These are phyloP conservation scores for Meredithiella fracta DNA, from an alignment of 2,329 filamentous ascomycete genomes.

Conservation along the genomic window DNA sequence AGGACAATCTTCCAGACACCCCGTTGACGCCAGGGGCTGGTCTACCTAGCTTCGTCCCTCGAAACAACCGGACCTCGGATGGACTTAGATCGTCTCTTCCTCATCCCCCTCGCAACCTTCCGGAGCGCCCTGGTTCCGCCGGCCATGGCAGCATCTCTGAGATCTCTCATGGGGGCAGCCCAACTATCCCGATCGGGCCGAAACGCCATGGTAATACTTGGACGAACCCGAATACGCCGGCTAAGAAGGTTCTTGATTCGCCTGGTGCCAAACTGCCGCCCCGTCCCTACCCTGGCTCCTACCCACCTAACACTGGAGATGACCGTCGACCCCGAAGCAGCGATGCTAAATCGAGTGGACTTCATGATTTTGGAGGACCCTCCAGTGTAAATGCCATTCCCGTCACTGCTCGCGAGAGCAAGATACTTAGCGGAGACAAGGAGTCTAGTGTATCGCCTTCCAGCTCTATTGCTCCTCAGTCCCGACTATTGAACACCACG, in stretches of 20 bases:
- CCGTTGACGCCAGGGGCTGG: slow-evolving; percentile 35
- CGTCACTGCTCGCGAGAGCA: background rate
- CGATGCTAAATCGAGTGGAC: slow-evolving; percentile 29
- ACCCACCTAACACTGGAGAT: slow-evolving; percentile 21
- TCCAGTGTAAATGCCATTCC: slow-evolving; percentile 1
- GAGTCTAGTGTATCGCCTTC: slow-evolving; percentile 1
- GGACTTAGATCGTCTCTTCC: slow-evolving; percentile 11
- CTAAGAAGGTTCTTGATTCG: slow-evolving; percentile 34
- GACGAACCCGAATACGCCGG: slow-evolving; percentile 34
- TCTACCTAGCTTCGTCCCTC: slow-evolving; percentile 28
- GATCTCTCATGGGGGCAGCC: slow-evolving; percentile 12
- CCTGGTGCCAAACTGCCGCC: slow-evolving; percentile 30
- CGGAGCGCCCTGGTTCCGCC: slow-evolving; percentile 32
- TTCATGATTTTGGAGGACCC: background rate
- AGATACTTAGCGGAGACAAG: background rate
- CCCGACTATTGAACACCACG: background rate
- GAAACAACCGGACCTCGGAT: slow-evolving; percentile 38
- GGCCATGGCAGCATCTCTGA: slow-evolving; percentile 20
- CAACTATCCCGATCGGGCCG: slow-evolving; percentile 22
- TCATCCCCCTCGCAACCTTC: slow-evolving; percentile 19
- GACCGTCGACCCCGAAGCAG: slow-evolving; percentile 35
- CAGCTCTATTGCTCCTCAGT: background rate
- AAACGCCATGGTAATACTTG: slow-evolving; percentile 21
- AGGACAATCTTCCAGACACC: slow-evolving; percentile 31
- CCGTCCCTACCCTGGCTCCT: slow-evolving; percentile 13